A percentile compares a stretch with the other conserved stretches of the same genome.
Conservation (phyloP, 495 filamentous ascomycete genomes). For the Talaromyces nanjingensis region DNA sequence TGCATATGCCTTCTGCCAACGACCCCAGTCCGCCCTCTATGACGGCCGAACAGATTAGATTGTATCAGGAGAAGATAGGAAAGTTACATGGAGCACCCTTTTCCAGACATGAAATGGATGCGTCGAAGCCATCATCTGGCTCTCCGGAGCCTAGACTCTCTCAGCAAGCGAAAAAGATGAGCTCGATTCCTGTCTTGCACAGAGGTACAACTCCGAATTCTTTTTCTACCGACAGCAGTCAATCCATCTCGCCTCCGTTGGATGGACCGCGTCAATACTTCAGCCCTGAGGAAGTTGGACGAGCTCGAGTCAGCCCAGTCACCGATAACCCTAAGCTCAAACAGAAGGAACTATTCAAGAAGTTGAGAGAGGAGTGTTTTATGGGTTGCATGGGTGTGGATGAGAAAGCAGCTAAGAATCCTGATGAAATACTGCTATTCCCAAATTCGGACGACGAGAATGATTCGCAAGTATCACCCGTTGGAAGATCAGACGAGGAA, state of each 20-base stretch:
- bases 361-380: slow-evolving; percentile 33
- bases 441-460: slow-evolving; percentile 19
- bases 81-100: slow-evolving; percentile 23
- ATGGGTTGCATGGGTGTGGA: slow-evolving; percentile 42
- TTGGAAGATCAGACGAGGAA: slow-evolving; percentile 2
- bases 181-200: slow-evolving; percentile 9
- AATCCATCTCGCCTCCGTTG: not conserved
- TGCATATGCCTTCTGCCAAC: slow-evolving; percentile 40
- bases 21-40: slow-evolving; percentile 37
- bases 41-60: slow-evolving; percentile 30
- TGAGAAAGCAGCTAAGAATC: slow-evolving; percentile 27
- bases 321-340: slow-evolving; percentile 30
- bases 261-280: slow-evolving; percentile 24
- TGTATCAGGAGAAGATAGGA: slow-evolving; percentile 36
- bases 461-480: slow-evolving; percentile 14
- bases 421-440: slow-evolving; percentile 36
- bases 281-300: slow-evolving; percentile 38
- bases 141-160: slow-evolving; percentile 9
- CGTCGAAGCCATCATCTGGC: slow-evolving; percentile 8
- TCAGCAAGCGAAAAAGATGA: slow-evolving; percentile 10
- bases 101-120: slow-evolving; percentile 12
- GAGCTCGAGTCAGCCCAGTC: slow-evolving; percentile 31
- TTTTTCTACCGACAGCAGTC: not conserved
- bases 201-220: not conserved
- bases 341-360: slow-evolving; percentile 17